Percentiles rank a stretch among this genome's conserved stretches.
phyloP scores from a whole-genome alignment of 331 rosid species.

The Acacia concinna region DNA sequence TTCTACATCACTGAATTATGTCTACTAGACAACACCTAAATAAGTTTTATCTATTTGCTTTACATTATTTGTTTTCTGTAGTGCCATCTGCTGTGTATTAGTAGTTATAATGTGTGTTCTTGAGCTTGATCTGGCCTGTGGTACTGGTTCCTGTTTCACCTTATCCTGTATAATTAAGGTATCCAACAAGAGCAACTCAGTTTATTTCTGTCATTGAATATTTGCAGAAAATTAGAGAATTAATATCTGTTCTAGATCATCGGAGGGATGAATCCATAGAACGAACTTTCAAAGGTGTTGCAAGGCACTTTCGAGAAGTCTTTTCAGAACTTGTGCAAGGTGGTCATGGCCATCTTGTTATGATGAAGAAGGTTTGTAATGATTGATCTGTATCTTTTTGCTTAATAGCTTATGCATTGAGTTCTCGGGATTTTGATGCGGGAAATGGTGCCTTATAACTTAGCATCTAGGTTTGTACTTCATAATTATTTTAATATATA shows the following conservation, averaged over 20 bases:
- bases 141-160: constrained; percentile 18
- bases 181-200: constrained; percentile 14
- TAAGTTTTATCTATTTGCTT: not conserved
- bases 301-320: constrained; percentile 95
- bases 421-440: constrained; percentile 25
- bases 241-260: constrained; percentile 86
- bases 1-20: not conserved
- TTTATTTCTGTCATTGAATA: constrained; percentile 26
- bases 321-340: constrained; percentile 95
- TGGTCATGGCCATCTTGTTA: constrained; percentile 86
- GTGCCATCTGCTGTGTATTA: constrained; percentile 18
- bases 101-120: not conserved
- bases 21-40: not conserved
- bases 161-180: not conserved
- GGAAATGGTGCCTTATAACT: constrained; percentile 5
- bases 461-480: constrained; percentile 11
- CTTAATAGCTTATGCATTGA: not conserved
- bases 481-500: not conserved
- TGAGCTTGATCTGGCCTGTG: constrained; percentile 13
- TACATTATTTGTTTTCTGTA: not conserved
- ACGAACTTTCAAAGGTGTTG: constrained; percentile 97
- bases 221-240: constrained; percentile 88
- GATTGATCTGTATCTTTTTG: constrained; percentile 18
- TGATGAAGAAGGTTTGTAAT: constrained; percentile 86
- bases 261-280: constrained; percentile 96